Base-by-base conservation (phyloP, 768 basidiomycete genomes). In the Leccinum variicolor region DNA sequence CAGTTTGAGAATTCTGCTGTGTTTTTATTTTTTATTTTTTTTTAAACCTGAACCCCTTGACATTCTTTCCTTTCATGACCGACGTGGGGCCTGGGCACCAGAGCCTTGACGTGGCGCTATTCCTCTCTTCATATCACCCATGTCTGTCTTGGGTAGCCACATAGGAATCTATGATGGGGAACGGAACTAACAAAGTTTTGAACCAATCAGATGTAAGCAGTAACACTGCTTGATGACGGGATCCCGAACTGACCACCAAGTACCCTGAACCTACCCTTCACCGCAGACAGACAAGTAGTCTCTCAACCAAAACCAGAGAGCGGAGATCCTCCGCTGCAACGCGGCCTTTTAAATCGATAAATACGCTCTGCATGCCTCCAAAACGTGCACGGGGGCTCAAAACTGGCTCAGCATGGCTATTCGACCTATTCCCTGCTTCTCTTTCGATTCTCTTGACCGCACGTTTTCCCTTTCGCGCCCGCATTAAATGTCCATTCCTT, bases 361-460 rank as follows among this genome's bases (percentile, higher is more conserved):
- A 50, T 57, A 60, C 26, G 34, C 43, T 36, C 50, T 62, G 64
- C 68, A 62, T 68, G 67, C 67, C 60, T 64, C 55, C 51, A 52
- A 66, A 68, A 62, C 68, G 63, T 69, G 66, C 60, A 65, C 21
- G 53, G 45, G 54, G 50, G 33, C 43, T 59, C 52, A 67, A 67
- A 64, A 61, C 25, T 33, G 7, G 48, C 29, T 29, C 51, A 45
- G 33, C 36, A 60, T 63, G 64, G 55, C 56, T 52, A 41, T 57
- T 55, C 43, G 23, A 36, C 52, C 28, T 9, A 53, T 49, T 31
- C 49, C 47, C 14, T 43, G 28, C 56, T 52, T 23, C 46, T 54
- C 52, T 50, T 11, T 46, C 51, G 33, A 46, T 39, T 56, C 4
- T n/a, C 26, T 39, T 33, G 23, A 34, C 33, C 34, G 43, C 19